Percentiles rank a stretch among this genome's conserved stretches.
Evolutionary conservation across 148 eudicot species (phyloP).

Genomic region (Simmondsia chinensis): DNA sequence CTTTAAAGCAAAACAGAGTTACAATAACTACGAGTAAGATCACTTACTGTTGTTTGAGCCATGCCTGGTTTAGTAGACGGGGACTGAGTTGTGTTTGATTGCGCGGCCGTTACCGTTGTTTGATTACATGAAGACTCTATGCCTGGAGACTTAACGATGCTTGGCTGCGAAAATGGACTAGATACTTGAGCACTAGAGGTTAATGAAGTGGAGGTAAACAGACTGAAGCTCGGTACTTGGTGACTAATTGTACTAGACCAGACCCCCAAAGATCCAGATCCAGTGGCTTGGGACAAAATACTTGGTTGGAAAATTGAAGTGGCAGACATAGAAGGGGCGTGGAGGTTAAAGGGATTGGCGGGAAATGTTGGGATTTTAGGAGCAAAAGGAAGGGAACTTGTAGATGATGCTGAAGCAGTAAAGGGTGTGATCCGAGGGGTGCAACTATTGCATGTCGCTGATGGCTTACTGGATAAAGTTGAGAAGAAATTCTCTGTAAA

Average conservation of each 20-base stretch:
- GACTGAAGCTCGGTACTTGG: not conserved
- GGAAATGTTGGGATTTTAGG: constrained; percentile 1
- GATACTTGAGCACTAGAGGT: not conserved
- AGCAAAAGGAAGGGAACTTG: constrained; percentile 3
- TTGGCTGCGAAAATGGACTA: not conserved
- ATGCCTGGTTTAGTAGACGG: too few relatives aligned
- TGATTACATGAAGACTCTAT: not conserved
- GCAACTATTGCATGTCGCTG: not conserved
- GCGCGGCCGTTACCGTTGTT: too few relatives aligned
- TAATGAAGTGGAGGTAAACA: not conserved
- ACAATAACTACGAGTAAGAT: too few relatives aligned
- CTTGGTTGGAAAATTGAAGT: constrained; percentile 1
- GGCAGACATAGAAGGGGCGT: not conserved
- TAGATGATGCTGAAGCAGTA: constrained; percentile 6
- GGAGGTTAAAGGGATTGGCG: not conserved
- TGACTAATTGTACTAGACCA: not conserved
- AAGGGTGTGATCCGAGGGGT: not conserved
- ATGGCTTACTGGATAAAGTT: not conserved
- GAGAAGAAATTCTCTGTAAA: not conserved
- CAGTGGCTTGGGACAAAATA: too few relatives aligned
- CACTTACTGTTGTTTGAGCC: too few relatives aligned
- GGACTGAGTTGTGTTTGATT: too few relatives aligned
- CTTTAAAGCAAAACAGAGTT: too few relatives aligned
- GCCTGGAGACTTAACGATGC: not conserved
- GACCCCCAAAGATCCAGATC: too few relatives aligned